Evolutionary conservation across 176 grass and related monocot genomes (phyloP), one percentile per base, ranked within the genome.

Genomic region (Hordeum vulgare): DNA sequence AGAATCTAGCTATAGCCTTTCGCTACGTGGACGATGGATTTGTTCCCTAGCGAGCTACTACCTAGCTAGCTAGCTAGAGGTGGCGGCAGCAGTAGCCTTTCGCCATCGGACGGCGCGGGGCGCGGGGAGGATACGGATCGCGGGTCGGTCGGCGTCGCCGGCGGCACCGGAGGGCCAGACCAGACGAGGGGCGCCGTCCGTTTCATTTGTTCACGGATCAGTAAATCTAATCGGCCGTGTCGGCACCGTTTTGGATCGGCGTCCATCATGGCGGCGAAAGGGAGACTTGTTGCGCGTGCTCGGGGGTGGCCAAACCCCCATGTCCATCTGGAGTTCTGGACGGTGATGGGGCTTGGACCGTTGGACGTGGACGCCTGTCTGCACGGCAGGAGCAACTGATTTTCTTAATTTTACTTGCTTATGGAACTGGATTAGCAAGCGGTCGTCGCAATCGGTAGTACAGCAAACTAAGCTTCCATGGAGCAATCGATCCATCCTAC

Each of bases 241-340:
- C 80, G 84, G 74, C 80, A 90, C 75, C 53, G 79, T 79, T 79
- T 79, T 75, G 84, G 80, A 17, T 66, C 79, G 14, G 65, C 83
- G 20, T 21, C 40, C 78, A 51, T 81, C 83, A 26, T 71, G 54
- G 56, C 14, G 34, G 42, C 0, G 3, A 21, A 70, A 41, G 34
- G 6, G 3, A 27, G 35, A 7, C 8, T n/a, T 51, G 14, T 17
- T 37, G 68, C 20, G 53, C 11, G 25, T 26, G 68, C 68, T 20
- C 35, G 63, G 63, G 85, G 53, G 28, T 18, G 15, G 33, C 84
- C 84, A 28, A 63, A 13, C 24, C 36, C 14, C 66, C 34, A 44
- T 18, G 2, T 28, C 21, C 21, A 18, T 13, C n/a, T 17, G 67
- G 63, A 34, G n/a, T n/a, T n/a, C n/a, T n/a, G 23, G 85, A 70